phyloP scores from a whole-genome alignment of 2,329 filamentous ascomycete genomes.

The Xylaria arbuscula region DNA sequence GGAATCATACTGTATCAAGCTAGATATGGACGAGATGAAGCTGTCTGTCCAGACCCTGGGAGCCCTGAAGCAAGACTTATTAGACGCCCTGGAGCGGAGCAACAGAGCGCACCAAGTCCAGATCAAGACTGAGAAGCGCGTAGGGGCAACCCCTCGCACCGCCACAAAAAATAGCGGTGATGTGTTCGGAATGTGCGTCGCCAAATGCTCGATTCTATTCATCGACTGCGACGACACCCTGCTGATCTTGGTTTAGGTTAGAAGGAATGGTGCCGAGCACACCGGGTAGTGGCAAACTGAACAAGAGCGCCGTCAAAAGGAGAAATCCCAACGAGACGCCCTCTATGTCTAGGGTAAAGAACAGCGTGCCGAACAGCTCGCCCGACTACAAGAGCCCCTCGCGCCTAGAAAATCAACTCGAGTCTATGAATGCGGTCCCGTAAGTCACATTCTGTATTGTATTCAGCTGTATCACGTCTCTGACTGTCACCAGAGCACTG shows the following conservation, averaged over 20 bases:
- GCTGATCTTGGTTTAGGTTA: conserved; percentile 57
- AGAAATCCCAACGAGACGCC: conserved; percentile 59
- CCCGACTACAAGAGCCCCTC: conserved; percentile 57
- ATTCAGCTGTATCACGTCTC: conserved; percentile 11
- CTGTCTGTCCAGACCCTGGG: conserved; percentile 77
- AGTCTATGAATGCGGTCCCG: conserved; percentile 54
- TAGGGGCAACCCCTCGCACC: conserved; percentile 71
- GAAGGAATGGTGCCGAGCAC: conserved; percentile 77
- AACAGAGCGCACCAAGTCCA: conserved; percentile 72
- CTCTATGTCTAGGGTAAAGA: conserved; percentile 59
- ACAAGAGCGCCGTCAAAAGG: conserved; percentile 51
- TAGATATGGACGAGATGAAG: conserved; percentile 82
- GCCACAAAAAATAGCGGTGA: conserved; percentile 67
- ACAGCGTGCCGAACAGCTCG: conserved; percentile 57
- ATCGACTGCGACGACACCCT: neutral
- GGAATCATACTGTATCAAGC: conserved; percentile 97
- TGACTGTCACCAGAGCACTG: conserved; percentile 57
- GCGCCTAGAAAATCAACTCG: conserved; percentile 55
- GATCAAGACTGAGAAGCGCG: conserved; percentile 71
- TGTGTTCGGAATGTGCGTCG: conserved; percentile 81
- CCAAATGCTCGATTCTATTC: neutral
- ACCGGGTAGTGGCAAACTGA: conserved; percentile 60
- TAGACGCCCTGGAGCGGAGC: conserved; percentile 83
- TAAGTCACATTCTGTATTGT: conserved; percentile 46
- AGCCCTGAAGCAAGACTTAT: conserved; percentile 86